A percentile compares a stretch with the other conserved stretches of the same genome.
phyloP scores from a whole-genome alignment of 371 early-diverging fungal genomes.

The Quaeritorhiza haematococci region DNA sequence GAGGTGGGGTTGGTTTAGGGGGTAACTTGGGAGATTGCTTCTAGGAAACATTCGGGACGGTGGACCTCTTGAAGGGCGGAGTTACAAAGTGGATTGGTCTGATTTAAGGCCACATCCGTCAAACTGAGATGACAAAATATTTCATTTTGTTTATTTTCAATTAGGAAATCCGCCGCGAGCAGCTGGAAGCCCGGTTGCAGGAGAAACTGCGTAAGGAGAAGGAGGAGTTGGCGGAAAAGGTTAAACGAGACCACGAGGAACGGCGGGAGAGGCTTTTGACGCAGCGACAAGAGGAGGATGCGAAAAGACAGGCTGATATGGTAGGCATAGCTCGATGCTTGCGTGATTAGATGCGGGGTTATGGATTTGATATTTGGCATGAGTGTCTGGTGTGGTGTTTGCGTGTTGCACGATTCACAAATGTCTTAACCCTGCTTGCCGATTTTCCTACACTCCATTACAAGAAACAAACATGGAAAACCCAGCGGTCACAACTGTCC shows the following conservation, averaged over 20 bases:
- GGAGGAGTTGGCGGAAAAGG: conserved; percentile 38
- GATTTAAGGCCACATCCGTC: background rate
- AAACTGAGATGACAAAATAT: background rate
- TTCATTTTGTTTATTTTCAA: background rate
- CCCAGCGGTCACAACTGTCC: conserved; percentile 18
- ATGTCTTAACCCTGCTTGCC: background rate
- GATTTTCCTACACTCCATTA: background rate
- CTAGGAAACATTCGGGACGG: background rate
- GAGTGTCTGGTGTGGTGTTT: too few species aligned
- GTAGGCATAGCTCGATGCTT: conserved; percentile 14
- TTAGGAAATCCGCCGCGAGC: conserved; percentile 50
- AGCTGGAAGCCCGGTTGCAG: conserved; percentile 44
- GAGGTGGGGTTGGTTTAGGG: background rate
- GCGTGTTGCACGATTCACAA: too few species aligned
- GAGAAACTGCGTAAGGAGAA: conserved; percentile 21
- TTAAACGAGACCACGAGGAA: conserved; percentile 39
- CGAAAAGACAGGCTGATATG: conserved; percentile 27
- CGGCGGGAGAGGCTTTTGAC: conserved; percentile 26
- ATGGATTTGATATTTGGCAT: too few species aligned
- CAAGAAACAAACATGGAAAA: background rate
- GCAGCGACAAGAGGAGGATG: conserved; percentile 12
- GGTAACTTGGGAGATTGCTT: background rate
- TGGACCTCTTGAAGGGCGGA: too few species aligned
- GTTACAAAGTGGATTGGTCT: too few species aligned
- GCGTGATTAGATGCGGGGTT: background rate